Evolutionary conservation across 176 grass and related monocot species (phyloP), one percentile per base, ranked within the genome.

Genomic region (Carex littledalei): DNA sequence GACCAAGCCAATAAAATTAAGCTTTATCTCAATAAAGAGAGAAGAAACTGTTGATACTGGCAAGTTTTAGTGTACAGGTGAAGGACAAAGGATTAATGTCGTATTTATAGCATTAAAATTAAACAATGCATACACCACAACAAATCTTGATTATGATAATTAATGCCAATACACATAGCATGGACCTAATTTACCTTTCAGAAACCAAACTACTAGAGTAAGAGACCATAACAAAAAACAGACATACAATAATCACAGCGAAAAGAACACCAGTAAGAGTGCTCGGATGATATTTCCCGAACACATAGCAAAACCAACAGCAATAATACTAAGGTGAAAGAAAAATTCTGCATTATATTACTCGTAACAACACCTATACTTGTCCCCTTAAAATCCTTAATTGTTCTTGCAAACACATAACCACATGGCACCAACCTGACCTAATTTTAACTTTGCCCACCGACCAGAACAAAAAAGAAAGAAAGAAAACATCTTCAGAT

Each of bases 271-370:
- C 3, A 68, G 14, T 68, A 17, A 15, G 64, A 63, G 9, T 7
- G 20, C 45, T 58, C 43, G 1, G 41, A 1, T 74, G 3, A 74
- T 74, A 74, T 50, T 50, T 50, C 43, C 14, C 20, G 1, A 50
- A 74, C 70, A 69, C 18, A 74, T 2, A 13, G 63, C 65, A 13
- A 75, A 75, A 11, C 21, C 43, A 75, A 47, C n/a, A 75, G 21
- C 13, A 54, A 31, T 53, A 76, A 53, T 16, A 76, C 21, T 17
- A 12, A 54, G 47, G 11, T 22, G 47, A 76, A 7, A 12, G 13
- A 76, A 76, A 76, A 76, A 54, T 76, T 54, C 22, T 76, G 74
- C 50, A 78, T 78, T 57, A 78, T 56, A 34, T 78, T 78, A 57
- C 52, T 78, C 1, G 14, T 57, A 78, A 57, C 52, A 78, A 57